Conservation (phyloP, 345 rosid species). For the Ceriops zippeliana region DNA sequence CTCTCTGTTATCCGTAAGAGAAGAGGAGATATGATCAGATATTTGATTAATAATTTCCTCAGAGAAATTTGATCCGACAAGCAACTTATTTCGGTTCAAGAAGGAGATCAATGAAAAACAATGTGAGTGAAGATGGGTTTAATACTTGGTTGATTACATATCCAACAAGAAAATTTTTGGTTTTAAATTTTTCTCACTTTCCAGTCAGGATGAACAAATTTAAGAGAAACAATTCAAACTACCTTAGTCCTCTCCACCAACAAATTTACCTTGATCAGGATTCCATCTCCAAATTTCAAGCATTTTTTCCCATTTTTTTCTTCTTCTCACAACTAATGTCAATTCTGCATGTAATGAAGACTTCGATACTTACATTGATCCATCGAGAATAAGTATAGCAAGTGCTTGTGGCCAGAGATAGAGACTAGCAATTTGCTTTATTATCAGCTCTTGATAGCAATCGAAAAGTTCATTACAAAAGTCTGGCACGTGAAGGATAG, state of each 20-base stretch:
- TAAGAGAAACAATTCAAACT: too few species aligned
- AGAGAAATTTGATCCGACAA: too few species aligned
- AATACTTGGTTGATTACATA: too few species aligned
- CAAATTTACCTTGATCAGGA: too few species aligned
- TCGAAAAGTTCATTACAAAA: not conserved
- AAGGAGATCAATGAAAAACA: too few species aligned
- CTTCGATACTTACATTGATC: conserved; percentile 34
- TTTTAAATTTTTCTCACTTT: too few species aligned
- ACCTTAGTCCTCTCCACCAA: too few species aligned
- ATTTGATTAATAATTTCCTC: not conserved
- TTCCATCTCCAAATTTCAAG: not conserved
- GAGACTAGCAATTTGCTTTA: conserved; percentile 40
- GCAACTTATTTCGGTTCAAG: too few species aligned
- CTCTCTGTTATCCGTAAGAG: conserved; percentile 18
- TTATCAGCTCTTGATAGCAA: conserved; percentile 39
- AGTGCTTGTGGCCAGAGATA: conserved; percentile 53
- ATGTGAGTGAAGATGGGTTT: too few species aligned
- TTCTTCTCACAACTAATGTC: not conserved
- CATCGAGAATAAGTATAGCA: conserved; percentile 45
- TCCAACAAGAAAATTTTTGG: too few species aligned
- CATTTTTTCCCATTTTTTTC: not conserved
- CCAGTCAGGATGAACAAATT: too few species aligned
- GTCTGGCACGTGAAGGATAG: not conserved
- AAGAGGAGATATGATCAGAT: not conserved
- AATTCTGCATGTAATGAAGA: not conserved